These are phyloP conservation scores for Botrytis aclada DNA, from an alignment of 2,329 filamentous ascomycete species.

Conservation along the genomic window DNA sequence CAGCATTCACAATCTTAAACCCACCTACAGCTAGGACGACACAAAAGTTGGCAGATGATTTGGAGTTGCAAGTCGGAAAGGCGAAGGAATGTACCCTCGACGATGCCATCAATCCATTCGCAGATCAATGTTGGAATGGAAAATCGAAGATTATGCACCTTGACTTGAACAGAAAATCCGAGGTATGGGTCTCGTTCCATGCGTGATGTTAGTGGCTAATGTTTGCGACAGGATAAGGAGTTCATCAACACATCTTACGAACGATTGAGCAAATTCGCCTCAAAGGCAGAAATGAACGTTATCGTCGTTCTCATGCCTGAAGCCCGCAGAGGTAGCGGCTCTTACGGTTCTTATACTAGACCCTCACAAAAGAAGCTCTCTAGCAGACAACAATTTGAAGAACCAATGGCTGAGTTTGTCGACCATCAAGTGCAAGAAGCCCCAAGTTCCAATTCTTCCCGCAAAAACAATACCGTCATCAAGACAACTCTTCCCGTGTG, in stretches of 20 bases:
- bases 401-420: slow-evolving; percentile 31
- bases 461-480: slow-evolving; percentile 21
- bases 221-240: not conserved
- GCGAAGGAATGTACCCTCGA: slow-evolving; percentile 28
- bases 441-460: slow-evolving; percentile 19
- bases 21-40: slow-evolving; percentile 40
- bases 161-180: slow-evolving; percentile 27
- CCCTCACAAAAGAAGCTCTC: slow-evolving; percentile 25
- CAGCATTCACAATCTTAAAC: slow-evolving; percentile 50
- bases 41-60: slow-evolving; percentile 36
- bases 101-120: slow-evolving; percentile 35
- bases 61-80: slow-evolving; percentile 32
- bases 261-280: slow-evolving; percentile 31
- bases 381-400: slow-evolving; percentile 32
- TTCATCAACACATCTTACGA: slow-evolving; percentile 17
- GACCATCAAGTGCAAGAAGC: slow-evolving; percentile 11
- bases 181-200: slow-evolving; percentile 26
- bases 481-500: slow-evolving; percentile 54
- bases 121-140: slow-evolving; percentile 39
- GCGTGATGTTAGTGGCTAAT: slow-evolving; percentile 4
- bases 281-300: slow-evolving; percentile 34
- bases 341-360: slow-evolving; percentile 35
- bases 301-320: slow-evolving; percentile 35
- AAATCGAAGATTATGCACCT: slow-evolving; percentile 32
- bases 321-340: slow-evolving; percentile 25